Percentiles rank a stretch among this genome's conserved stretches.
Evolutionary conservation across 805 yeast species (phyloP).

Genomic region (Hanseniaspora singularis): DNA sequence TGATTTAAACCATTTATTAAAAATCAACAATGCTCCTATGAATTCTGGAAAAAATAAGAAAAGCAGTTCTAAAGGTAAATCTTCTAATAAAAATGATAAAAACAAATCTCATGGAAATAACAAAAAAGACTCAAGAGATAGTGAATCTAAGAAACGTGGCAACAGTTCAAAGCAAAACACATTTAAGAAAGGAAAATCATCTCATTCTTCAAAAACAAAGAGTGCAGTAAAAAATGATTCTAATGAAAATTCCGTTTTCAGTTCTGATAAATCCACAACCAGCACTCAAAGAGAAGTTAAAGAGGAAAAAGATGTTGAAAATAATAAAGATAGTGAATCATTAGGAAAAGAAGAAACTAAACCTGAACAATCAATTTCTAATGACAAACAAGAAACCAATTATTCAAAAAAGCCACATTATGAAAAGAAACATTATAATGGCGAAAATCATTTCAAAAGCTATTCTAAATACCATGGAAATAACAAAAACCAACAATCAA

Average conservation of each 20-base stretch:
- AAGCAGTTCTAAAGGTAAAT: background rate
- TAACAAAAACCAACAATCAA: background rate
- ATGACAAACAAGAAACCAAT: background rate
- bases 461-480: constrained; percentile 16
- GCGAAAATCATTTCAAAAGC: background rate
- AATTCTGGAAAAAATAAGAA: background rate
- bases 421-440: background rate
- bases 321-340: too few species aligned
- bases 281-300: background rate
- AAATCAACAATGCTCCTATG: background rate
- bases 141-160: background rate
- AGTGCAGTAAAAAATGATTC: background rate
- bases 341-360: background rate
- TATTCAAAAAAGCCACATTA: background rate
- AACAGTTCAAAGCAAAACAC: background rate
- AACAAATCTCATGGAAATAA: background rate
- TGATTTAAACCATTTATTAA: constrained; percentile 7
- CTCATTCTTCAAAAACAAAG: background rate
- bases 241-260: background rate
- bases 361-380: background rate
- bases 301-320: background rate
- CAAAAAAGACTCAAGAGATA: background rate
- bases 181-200: background rate
- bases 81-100: background rate
- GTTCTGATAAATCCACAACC: background rate